phyloP scores from a whole-genome alignment of 129 eudicot species.

The Mikania micrantha region DNA sequence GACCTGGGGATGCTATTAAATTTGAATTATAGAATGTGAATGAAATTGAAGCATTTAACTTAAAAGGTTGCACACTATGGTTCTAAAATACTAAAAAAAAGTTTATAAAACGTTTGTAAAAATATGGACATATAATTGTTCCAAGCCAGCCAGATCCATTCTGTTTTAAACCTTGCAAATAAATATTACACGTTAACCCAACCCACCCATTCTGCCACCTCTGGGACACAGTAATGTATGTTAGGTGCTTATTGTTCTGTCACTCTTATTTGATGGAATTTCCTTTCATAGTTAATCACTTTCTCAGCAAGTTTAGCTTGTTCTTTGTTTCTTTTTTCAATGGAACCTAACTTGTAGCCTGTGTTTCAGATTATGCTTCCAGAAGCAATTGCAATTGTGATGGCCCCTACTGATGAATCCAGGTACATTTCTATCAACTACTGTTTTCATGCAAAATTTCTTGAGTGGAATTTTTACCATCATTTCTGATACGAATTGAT shows the following conservation, averaged over 20 bases:
- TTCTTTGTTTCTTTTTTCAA: background rate
- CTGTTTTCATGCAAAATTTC: background rate
- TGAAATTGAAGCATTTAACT: background rate
- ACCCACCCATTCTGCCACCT: background rate
- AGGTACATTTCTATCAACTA: slow-evolving; percentile 39
- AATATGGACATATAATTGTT: too few relatives aligned
- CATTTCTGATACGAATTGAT: background rate
- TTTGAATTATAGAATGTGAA: too few relatives aligned
- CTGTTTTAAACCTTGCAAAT: background rate
- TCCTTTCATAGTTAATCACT: background rate
- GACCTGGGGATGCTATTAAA: background rate
- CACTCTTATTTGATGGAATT: background rate
- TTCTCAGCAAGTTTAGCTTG: background rate
- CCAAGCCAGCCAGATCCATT: background rate
- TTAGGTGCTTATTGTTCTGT: background rate
- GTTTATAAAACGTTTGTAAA: too few relatives aligned
- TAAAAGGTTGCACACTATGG: too few relatives aligned
- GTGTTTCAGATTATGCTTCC: slow-evolving; percentile 84
- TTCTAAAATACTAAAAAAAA: too few relatives aligned
- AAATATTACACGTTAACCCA: background rate
- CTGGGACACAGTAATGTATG: background rate
- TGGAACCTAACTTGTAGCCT: background rate
- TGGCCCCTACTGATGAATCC: slow-evolving; percentile 94
- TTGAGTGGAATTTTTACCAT: background rate
- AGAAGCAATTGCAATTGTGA: slow-evolving; percentile 98